Evolutionary conservation across 305 asterid species (phyloP).

Genomic region (Fraxinus latifolia): DNA sequence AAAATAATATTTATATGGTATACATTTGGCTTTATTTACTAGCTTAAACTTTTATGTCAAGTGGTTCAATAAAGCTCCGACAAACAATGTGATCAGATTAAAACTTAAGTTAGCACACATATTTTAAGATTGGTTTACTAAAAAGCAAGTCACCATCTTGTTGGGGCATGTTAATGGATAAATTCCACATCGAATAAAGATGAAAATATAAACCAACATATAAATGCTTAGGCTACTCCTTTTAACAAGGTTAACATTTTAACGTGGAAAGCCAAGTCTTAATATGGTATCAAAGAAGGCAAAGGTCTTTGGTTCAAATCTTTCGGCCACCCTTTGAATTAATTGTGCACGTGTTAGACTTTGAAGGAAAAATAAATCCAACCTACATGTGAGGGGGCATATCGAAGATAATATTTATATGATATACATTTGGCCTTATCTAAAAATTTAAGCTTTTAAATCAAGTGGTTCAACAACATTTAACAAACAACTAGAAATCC

Average conservation of each 20-base stretch:
- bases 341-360: not conserved
- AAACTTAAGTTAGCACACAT: not conserved
- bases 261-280: not conserved
- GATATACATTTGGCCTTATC: not conserved
- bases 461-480: not conserved
- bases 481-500: conserved; percentile 3
- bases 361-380: not conserved
- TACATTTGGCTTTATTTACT: not conserved
- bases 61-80: not conserved
- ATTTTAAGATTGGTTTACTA: not conserved
- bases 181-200: not conserved
- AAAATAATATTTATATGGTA: not conserved
- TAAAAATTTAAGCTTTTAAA: not conserved
- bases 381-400: not conserved
- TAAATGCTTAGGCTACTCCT: not conserved
- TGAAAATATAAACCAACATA: not conserved
- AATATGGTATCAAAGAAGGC: not conserved
- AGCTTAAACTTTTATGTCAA: not conserved
- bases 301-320: not conserved
- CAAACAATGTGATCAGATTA: not conserved
- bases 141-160: not conserved
- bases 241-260: not conserved
- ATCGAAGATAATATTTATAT: not conserved
- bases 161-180: not conserved
- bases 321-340: not conserved